A percentile compares a stretch with the other conserved stretches of the same genome.
phyloP scores from a whole-genome alignment of 148 eudicot species.

The Fagopyrum homotropicum region DNA sequence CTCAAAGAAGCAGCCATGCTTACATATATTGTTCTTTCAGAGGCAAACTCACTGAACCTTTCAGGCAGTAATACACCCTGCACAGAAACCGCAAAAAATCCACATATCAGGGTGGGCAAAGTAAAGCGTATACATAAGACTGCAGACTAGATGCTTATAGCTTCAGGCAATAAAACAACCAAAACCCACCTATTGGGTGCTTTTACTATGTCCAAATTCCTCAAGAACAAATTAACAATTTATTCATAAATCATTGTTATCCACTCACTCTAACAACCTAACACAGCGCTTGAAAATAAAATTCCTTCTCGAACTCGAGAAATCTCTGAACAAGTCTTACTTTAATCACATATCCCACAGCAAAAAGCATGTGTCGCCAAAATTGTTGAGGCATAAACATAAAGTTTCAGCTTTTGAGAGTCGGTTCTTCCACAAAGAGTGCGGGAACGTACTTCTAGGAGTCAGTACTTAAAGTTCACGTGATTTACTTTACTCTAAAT shows the following conservation, averaged over 20 bases:
- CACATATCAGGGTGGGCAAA: neutral
- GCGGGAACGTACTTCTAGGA: neutral
- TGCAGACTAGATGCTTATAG: neutral
- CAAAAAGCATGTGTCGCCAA: too few relatives aligned
- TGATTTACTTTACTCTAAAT: neutral
- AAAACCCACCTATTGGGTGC: neutral
- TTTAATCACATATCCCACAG: too few relatives aligned
- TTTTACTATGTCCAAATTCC: neutral
- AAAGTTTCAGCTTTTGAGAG: too few relatives aligned
- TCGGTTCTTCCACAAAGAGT: too few relatives aligned
- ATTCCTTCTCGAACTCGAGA: neutral
- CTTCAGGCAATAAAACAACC: neutral
- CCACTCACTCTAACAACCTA: too few relatives aligned
- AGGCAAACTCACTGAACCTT: conserved; percentile 35
- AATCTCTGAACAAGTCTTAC: neutral
- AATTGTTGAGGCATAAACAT: too few relatives aligned
- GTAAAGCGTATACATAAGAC: neutral
- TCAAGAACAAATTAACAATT: neutral
- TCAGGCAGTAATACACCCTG: conserved; percentile 70
- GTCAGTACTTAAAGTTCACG: neutral
- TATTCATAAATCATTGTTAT: too few relatives aligned
- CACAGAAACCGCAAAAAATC: conserved; percentile 5
- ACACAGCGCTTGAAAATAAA: neutral
- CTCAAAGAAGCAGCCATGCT: conserved; percentile 80
- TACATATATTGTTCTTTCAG: conserved; percentile 46